Base-by-base conservation (phyloP, 2,329 filamentous ascomycete genomes). In the Chaetomiaceae sp. region DNA sequence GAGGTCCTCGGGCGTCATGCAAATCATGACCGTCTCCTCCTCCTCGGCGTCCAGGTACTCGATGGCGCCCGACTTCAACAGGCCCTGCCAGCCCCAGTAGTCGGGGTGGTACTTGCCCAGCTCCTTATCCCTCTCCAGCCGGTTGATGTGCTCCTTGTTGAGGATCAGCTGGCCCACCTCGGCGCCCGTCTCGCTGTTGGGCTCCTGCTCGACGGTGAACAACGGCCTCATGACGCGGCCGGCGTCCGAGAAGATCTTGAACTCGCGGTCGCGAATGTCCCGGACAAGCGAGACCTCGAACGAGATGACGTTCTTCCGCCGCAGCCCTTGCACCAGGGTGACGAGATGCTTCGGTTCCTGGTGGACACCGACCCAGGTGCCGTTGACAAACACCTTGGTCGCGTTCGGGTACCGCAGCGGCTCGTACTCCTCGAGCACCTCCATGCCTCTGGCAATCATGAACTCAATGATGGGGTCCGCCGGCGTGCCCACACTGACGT, bases 1-100 rank as follows among this genome's bases (percentile, higher is more conserved):
- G 34, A 99, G 76, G 66, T 97, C 94, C 68, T 97, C 92, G 0
- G 94, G 94, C 0, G 91, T 95, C 92, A 99, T 99, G 70, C 91
- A 90, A 66, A 99, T 99, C 94, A 99, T 99, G 36, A 94, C 87
- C 0, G 91, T 95, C 71, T 99, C 95, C 69, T 99, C 94, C 75
- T 99, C 95, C 68, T 99, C 95, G 0, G 94, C 94, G 69, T 99
- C 94, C 11, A 99, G 82, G 66, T 96, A 97, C 68, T 99, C 94
- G 34, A 99, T 88, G 3, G 91, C 89, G 71, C 92, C 94, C 12
- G 83, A 82, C 54, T 86, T 82, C 39, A 96, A 84, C 37, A 99
- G 77, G 17, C 90, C 89, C 62, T 91, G 83, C 91, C 95, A 99
- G 47, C 91, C 91, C 65, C 89, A 92, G 63, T 85, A 88, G 27